Evolutionary conservation across 768 basidiomycete genomes (phyloP), one percentile per base, ranked within the genome.

Genomic region (Inosperma sp.): DNA sequence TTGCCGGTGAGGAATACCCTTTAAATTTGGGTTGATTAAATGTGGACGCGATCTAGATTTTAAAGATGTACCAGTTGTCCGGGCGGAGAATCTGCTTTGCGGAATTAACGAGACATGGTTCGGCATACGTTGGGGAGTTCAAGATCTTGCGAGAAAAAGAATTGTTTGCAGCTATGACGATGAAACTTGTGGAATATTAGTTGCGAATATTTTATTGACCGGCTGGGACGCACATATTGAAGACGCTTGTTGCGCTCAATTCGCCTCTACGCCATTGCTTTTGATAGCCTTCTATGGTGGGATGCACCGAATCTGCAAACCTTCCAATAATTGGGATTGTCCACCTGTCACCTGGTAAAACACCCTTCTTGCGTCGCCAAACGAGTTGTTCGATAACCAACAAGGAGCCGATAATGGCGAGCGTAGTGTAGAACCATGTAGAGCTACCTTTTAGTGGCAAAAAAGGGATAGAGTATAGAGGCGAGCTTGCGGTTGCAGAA

Each of bases 1-100:
- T 93, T 97, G 19, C 95, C 95, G 47, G 82, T 95, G 34, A 98
- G 75, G 74, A 99, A 99, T n/a, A 99, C 95, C 93, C 91, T 93
- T 59, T 2, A 53, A 17, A 52, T 29, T 14, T 22, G 33, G 21
- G 5, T 33, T 26, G 37, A 51, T 29, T 17, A 23, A 41, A 34
- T 4, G 9, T 19, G 19, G 17, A 41, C 14, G 2, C 14, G n/a
- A n/a, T n/a, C n/a, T n/a, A n/a, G n/a, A n/a, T n/a, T n/a, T n/a
- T n/a, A n/a, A n/a, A 31, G 29, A 61, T 72, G 17, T 61, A 88
- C 93, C 93, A 96, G 72, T 95, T 96, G 29, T 93, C 87, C 2
- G 86, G 76, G 45, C 79, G 76, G 36, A 99, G 78, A 50, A 99
- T 75, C 49, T 84, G 75, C 69, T 95, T 96, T 26, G 92, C 96